Conservation (phyloP, 2,329 filamentous ascomycete genomes). For the Arthrobotrys musiformis region DNA sequence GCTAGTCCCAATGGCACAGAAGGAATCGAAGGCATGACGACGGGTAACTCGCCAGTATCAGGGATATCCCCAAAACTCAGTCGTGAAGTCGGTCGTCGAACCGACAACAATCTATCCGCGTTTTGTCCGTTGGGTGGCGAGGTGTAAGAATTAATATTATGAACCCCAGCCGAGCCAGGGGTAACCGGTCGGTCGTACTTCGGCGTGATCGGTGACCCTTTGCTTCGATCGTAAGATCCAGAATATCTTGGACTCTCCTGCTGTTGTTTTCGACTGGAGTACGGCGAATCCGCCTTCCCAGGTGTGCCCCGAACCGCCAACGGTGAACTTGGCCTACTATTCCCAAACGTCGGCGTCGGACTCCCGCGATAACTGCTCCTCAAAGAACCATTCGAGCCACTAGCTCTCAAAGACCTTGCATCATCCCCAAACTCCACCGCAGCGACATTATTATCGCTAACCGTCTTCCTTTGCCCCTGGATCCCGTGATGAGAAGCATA, state of each 20-base stretch:
- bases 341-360: conserved; percentile 54
- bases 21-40: conserved; percentile 57
- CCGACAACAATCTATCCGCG: conserved; percentile 26
- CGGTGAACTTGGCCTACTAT: conserved; percentile 58
- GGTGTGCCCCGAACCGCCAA: conserved; percentile 40
- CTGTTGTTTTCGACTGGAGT: conserved; percentile 23
- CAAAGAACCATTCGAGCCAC: conserved; percentile 51
- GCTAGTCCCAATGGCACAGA: conserved; percentile 73
- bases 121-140: conserved; percentile 26
- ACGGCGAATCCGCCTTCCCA: conserved; percentile 29
- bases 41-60: conserved; percentile 57
- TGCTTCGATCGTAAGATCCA: not conserved
- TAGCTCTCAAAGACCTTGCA: conserved; percentile 34
- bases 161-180: conserved; percentile 34
- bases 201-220: conserved; percentile 30
- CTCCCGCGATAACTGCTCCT: conserved; percentile 62
- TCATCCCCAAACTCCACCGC: conserved; percentile 50
- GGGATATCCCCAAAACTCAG: conserved; percentile 57
- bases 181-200: conserved; percentile 47
- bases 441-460: too few relatives aligned
- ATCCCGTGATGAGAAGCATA: conserved; percentile 92
- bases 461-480: conserved; percentile 62
- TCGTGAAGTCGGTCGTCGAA: conserved; percentile 56
- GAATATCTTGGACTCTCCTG: conserved; percentile 43
- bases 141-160: conserved; percentile 23